These are phyloP conservation scores for Teunomyces cretensis DNA, from an alignment of 805 yeast species.

Conservation along the genomic window DNA sequence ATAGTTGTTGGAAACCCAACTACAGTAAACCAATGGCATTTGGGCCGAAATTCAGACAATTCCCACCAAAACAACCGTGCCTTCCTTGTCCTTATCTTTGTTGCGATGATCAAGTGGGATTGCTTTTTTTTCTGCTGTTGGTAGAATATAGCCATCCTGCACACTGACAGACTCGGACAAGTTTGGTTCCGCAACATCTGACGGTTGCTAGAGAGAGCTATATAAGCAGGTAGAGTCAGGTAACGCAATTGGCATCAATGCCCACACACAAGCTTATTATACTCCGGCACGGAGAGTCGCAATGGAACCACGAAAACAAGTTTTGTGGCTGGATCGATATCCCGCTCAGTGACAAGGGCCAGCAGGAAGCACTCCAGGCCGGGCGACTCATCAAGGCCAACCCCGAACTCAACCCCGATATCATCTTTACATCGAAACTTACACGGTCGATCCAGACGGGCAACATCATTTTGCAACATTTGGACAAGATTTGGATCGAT, in stretches of 20 bases:
- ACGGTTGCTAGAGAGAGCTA: not conserved
- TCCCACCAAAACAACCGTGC: too few relatives aligned
- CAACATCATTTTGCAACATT: constrained; percentile 30
- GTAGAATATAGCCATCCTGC: not conserved
- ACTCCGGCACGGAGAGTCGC: constrained; percentile 46
- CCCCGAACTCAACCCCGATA: constrained; percentile 27
- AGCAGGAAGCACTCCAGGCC: constrained; percentile 38
- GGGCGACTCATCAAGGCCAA: constrained; percentile 31
- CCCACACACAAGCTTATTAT: constrained; percentile 35
- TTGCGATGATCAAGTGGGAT: not conserved
- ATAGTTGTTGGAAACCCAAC: too few relatives aligned
- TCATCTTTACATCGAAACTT: constrained; percentile 40
- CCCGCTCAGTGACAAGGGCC: constrained; percentile 38
- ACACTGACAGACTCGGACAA: not conserved
- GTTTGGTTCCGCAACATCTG: not conserved
- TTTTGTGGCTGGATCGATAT: constrained; percentile 49
- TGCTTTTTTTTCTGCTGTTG: not conserved
- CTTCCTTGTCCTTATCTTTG: too few relatives aligned
- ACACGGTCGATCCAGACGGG: constrained; percentile 44
- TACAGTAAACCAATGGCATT: too few relatives aligned
- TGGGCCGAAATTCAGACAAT: too few relatives aligned
- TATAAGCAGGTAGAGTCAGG: not conserved
- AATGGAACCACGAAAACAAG: constrained; percentile 43
- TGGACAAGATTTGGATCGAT: constrained; percentile 36
- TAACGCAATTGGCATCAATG: constrained; percentile 1